A percentile compares a stretch with the other conserved stretches of the same genome.
phyloP scores from a whole-genome alignment of 2,329 filamentous ascomycete species.

The Fusarium keratoplasticum region DNA sequence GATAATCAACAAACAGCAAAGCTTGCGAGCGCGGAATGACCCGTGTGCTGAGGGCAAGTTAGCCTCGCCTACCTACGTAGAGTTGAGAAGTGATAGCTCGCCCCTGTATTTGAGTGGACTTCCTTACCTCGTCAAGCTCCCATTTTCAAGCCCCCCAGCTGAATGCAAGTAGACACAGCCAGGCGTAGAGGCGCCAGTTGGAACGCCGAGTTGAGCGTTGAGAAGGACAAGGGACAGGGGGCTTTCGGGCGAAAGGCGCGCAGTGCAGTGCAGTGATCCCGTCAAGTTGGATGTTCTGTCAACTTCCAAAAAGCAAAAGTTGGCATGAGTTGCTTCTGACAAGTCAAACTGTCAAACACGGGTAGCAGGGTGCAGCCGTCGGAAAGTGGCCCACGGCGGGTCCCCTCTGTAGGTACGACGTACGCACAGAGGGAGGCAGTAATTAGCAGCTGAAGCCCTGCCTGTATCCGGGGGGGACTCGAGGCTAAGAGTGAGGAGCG shows the following conservation, averaged over 20 bases:
- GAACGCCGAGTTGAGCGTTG: not conserved
- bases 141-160: not conserved
- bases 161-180: not conserved
- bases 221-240: not conserved
- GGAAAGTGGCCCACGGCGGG: constrained; percentile 22
- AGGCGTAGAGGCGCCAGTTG: not conserved
- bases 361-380: constrained; percentile 8
- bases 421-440: not conserved
- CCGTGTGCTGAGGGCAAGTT: not conserved
- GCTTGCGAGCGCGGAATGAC: not conserved
- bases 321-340: constrained; percentile 21
- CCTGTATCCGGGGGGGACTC: not conserved
- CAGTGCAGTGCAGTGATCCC: not conserved
- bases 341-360: constrained; percentile 34
- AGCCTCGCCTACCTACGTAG: not conserved
- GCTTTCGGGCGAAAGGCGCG: not conserved
- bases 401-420: not conserved
- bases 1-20: not conserved
- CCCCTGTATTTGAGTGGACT: constrained; percentile 1
- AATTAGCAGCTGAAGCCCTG: constrained; percentile 14
- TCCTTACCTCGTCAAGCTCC: not conserved
- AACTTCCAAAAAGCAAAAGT: constrained; percentile 19
- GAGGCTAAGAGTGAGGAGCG: constrained; percentile 2
- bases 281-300: not conserved
- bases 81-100: constrained; percentile 5